Evolutionary conservation across 2,329 filamentous ascomycete species (phyloP).

Genomic region (Trichothecium roseum): DNA sequence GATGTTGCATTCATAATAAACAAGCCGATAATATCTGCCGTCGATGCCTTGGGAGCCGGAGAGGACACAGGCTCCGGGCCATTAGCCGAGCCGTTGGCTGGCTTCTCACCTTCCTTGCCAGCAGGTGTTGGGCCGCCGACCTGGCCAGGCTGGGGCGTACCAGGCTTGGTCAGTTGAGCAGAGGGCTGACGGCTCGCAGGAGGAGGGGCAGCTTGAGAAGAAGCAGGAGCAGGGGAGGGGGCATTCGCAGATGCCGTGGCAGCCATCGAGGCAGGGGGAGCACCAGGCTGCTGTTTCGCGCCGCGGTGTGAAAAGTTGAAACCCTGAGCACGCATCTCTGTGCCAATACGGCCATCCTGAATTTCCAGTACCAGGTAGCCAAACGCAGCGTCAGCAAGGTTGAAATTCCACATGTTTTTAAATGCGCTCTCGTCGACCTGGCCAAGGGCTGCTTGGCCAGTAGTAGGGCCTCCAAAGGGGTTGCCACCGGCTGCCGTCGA

Average conservation of each 20-base stretch:
- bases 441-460: constrained; percentile 57
- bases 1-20: constrained; percentile 82
- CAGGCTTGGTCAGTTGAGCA: constrained; percentile 31
- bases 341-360: constrained; percentile 90
- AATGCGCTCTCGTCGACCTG: constrained; percentile 97
- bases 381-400: constrained; percentile 92
- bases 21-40: constrained; percentile 67
- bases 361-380: constrained; percentile 93
- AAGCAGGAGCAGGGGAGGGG: constrained; percentile 20
- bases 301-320: constrained; percentile 98
- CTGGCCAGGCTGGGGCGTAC: constrained; percentile 39
- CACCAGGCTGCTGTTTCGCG: constrained; percentile 57
- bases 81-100: constrained; percentile 43
- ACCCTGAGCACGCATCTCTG: constrained; percentile 95
- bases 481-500: constrained; percentile 90
- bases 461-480: constrained; percentile 81
- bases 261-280: constrained; percentile 26
- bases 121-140: constrained; percentile 22
- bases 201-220: constrained; percentile 23
- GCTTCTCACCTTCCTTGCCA: constrained; percentile 51
- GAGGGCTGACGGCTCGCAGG: constrained; percentile 25
- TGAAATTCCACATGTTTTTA: constrained; percentile 99
- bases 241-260: constrained; percentile 19
- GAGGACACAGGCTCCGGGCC: constrained; percentile 43
- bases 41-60: constrained; percentile 46